Evolutionary conservation across 1,284 basidiomycete species (phyloP).

Genomic region (Cystobasidium pallidum): DNA sequence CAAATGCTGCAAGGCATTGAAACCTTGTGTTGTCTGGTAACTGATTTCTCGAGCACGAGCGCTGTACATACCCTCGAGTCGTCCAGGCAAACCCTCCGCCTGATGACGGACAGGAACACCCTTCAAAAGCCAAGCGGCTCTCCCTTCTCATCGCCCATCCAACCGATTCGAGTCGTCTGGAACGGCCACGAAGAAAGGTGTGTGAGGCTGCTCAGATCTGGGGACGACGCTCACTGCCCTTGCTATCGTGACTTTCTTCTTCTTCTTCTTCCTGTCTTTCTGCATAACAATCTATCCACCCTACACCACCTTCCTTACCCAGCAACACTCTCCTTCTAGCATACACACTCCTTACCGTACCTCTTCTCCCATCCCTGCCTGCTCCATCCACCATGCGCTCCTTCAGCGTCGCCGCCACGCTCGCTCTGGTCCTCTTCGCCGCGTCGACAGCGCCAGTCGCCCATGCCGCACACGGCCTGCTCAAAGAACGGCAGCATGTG

Average conservation of each 20-base stretch:
- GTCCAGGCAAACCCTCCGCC: not conserved
- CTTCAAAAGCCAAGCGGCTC: not conserved
- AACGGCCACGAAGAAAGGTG: not conserved
- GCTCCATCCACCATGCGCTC: too few relatives aligned
- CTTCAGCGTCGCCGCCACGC: not conserved
- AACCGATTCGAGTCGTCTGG: not conserved
- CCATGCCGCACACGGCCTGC: slow-evolving; percentile 7
- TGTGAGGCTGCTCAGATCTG: too few relatives aligned
- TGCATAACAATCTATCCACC: too few relatives aligned
- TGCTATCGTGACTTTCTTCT: not conserved
- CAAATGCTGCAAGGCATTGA: too few relatives aligned
- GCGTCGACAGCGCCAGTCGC: not conserved
- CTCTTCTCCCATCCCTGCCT: not conserved
- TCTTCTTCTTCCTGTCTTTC: not conserved
- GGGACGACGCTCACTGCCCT: too few relatives aligned
- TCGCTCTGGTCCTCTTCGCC: not conserved
- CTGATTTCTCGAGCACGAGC: too few relatives aligned
- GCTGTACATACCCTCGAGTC: too few relatives aligned
- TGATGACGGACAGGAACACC: too few relatives aligned
- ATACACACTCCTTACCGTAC: slow-evolving; percentile 1
- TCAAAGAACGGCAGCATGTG: not conserved
- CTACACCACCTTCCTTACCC: not conserved
- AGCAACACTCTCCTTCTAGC: not conserved
- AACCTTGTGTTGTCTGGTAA: too few relatives aligned
- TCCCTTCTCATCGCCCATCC: not conserved